These are phyloP conservation scores for Pachysandra terminalis DNA, from an alignment of 164 flowering plant species.

Conservation along the genomic window DNA sequence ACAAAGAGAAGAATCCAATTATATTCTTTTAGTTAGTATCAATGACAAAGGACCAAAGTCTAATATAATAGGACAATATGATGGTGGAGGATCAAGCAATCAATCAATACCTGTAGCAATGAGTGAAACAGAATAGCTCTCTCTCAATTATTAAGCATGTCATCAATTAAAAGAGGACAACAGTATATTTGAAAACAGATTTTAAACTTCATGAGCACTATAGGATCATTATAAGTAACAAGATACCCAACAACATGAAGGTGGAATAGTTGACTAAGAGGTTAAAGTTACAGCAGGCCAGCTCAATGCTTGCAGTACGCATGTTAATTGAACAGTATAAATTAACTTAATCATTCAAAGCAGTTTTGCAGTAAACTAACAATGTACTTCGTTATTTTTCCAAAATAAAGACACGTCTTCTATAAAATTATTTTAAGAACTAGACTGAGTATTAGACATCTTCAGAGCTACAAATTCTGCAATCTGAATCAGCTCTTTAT, in stretches of 20 bases:
- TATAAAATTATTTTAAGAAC: slow-evolving; percentile 1
- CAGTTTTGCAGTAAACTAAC: not conserved
- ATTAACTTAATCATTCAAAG: not conserved
- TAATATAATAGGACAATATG: not conserved
- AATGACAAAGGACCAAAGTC: not conserved
- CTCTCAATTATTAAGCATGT: not conserved
- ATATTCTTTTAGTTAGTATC: no score
- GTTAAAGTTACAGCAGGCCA: not conserved
- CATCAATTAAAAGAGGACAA: no score
- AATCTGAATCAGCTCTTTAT: slow-evolving; percentile 3
- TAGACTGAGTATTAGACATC: not conserved
- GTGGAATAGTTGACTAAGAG: not conserved
- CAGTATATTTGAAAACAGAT: not conserved
- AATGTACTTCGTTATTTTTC: not conserved
- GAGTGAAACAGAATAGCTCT: not conserved
- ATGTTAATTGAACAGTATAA: not conserved
- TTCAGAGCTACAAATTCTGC: slow-evolving; percentile 5
- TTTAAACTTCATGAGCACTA: no score
- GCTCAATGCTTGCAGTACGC: not conserved
- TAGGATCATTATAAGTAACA: not conserved
- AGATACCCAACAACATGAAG: not conserved
- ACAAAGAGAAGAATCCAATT: not conserved
- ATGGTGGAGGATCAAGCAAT: not conserved
- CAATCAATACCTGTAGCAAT: not conserved
- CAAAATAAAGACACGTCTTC: slow-evolving; percentile 2